phyloP scores from a whole-genome alignment of 2,329 filamentous ascomycete species.

The Penicillium decumbens region DNA sequence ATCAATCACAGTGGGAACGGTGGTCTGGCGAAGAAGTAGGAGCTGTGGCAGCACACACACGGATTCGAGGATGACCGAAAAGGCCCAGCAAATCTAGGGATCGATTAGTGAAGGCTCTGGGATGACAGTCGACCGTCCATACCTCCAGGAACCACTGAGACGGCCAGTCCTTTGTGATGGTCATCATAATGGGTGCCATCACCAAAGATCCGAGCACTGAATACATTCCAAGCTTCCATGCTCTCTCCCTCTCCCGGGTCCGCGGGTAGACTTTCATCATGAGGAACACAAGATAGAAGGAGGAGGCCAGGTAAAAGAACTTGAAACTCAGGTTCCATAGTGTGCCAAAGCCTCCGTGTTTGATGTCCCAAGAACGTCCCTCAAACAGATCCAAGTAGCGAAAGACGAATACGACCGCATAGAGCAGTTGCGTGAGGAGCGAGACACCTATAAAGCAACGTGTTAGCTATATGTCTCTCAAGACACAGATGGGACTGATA shows the following conservation, averaged over 20 bases:
- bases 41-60: slow-evolving; percentile 88
- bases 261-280: slow-evolving; percentile 85
- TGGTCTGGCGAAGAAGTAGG: slow-evolving; percentile 87
- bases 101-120: not conserved
- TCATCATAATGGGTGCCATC: slow-evolving; percentile 66
- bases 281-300: slow-evolving; percentile 77
- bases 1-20: slow-evolving; percentile 89
- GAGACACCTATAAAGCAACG: slow-evolving; percentile 62
- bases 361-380: slow-evolving; percentile 23
- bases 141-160: slow-evolving; percentile 40
- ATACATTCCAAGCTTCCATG: slow-evolving; percentile 82
- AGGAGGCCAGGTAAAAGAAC: slow-evolving; percentile 79
- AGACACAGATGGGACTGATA: not conserved
- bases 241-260: slow-evolving; percentile 82
- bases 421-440: slow-evolving; percentile 81
- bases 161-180: slow-evolving; percentile 58
- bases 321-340: slow-evolving; percentile 63
- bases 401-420: slow-evolving; percentile 77
- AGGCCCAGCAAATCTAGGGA: slow-evolving; percentile 70
- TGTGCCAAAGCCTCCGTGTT: not conserved
- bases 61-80: slow-evolving; percentile 88
- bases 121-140: slow-evolving; percentile 5
- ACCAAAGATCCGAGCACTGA: slow-evolving; percentile 62
- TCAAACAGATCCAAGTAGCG: slow-evolving; percentile 80
- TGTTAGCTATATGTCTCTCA: slow-evolving; percentile 1